Evolutionary conservation across 1,139 yeast species (phyloP).

Genomic region (Protomyces pachydermus): DNA sequence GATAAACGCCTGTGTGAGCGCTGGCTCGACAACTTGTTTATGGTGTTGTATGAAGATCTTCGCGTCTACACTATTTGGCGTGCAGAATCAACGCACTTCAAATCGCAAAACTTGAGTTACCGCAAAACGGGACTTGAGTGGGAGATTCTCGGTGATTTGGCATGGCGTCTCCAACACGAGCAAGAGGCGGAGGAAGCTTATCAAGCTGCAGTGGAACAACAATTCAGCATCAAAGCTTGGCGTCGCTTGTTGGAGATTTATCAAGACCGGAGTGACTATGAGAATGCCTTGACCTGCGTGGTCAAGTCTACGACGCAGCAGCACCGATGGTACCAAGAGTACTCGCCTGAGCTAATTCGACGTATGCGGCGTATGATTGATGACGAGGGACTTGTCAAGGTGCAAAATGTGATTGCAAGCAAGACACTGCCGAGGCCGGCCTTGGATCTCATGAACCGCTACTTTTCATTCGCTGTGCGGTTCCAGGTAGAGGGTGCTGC

Average conservation of each 20-base stretch:
- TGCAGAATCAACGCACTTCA: slow-evolving; percentile 77
- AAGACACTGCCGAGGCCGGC: slow-evolving; percentile 32
- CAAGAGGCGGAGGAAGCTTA: slow-evolving; percentile 79
- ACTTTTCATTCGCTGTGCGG: slow-evolving; percentile 30
- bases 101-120: slow-evolving; percentile 66
- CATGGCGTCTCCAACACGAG: slow-evolving; percentile 69
- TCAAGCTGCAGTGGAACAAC: slow-evolving; percentile 64
- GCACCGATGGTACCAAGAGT: slow-evolving; percentile 91
- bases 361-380: slow-evolving; percentile 25
- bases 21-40: slow-evolving; percentile 86
- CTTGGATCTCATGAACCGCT: slow-evolving; percentile 31
- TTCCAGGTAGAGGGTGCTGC: slow-evolving; percentile 31
- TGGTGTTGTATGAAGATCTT: slow-evolving; percentile 82
- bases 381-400: slow-evolving; percentile 28
- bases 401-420: slow-evolving; percentile 33
- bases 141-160: slow-evolving; percentile 83
- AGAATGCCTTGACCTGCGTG: slow-evolving; percentile 60
- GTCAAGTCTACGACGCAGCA: slow-evolving; percentile 87
- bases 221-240: slow-evolving; percentile 77
- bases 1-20: slow-evolving; percentile 84
- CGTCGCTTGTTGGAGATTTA: slow-evolving; percentile 68
- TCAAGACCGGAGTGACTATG: slow-evolving; percentile 39
- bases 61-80: slow-evolving; percentile 87
- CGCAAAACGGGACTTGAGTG: slow-evolving; percentile 84
- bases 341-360: slow-evolving; percentile 10